These are phyloP conservation scores for Crucihimalaya himalaica DNA, from an alignment of 345 rosid genomes.

Conservation along the genomic window DNA sequence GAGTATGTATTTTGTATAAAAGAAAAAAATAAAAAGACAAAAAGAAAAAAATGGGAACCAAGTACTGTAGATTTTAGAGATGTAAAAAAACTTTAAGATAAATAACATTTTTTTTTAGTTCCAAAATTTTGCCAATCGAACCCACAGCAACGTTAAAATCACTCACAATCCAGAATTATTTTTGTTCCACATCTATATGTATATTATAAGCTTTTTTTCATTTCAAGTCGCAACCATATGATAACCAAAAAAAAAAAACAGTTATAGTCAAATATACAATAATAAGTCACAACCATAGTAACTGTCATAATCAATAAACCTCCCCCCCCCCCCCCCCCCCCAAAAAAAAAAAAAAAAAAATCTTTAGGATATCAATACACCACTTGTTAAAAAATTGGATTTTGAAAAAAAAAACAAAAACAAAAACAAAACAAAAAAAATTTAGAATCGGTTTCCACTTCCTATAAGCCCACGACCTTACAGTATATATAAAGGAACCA, in stretches of 20 bases:
- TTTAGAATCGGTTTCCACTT: conserved; percentile 38
- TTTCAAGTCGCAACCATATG: not conserved
- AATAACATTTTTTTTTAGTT: not conserved
- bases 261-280: not conserved
- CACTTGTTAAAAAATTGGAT: conserved; percentile 22
- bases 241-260: not conserved
- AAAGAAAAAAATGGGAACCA: not conserved
- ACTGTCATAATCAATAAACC: conserved; percentile 2
- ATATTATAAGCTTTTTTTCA: not conserved
- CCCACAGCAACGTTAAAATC: not conserved
- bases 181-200: not conserved
- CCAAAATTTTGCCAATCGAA: not conserved
- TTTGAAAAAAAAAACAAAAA: not conserved
- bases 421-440: not conserved
- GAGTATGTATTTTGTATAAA: not conserved
- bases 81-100: not conserved
- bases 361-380: conserved; percentile 8
- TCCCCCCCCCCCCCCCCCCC: too few species aligned
- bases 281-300: not conserved
- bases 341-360: too few species aligned
- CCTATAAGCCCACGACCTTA: conserved; percentile 28
- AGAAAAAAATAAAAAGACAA: not conserved
- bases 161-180: not conserved
- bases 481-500: conserved; percentile 41
- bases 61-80: not conserved